Evolutionary conservation across 495 filamentous ascomycete genomes (phyloP).

Genomic region (Cladorrhinum samala): DNA sequence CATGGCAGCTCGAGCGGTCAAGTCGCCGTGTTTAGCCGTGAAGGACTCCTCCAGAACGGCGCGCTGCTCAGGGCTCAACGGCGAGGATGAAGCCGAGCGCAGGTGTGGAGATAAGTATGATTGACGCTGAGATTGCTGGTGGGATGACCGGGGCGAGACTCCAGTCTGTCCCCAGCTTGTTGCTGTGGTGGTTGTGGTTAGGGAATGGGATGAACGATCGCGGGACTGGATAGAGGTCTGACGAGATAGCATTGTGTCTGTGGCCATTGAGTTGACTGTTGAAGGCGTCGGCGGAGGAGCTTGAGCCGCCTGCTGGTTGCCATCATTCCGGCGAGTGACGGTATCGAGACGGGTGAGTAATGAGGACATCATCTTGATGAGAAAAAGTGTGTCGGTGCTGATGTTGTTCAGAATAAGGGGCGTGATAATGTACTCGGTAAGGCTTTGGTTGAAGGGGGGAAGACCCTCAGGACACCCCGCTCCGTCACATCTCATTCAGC

Average conservation of each 20-base stretch:
- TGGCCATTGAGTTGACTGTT: not conserved
- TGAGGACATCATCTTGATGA: not conserved
- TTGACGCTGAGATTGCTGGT: not conserved
- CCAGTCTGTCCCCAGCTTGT: not conserved
- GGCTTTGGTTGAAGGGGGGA: no score
- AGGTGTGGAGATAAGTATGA: not conserved
- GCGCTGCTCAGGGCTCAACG: not conserved
- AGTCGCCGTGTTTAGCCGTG: not conserved
- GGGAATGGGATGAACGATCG: not conserved
- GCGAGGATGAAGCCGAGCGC: not conserved
- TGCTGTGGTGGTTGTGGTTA: not conserved
- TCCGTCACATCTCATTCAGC: not conserved
- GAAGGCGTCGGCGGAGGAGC: not conserved
- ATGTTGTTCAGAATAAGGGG: not conserved
- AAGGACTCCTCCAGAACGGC: not conserved
- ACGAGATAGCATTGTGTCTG: not conserved
- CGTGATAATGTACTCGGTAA: no score
- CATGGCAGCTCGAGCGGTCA: not conserved
- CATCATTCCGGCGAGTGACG: not conserved
- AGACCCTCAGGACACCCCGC: not conserved
- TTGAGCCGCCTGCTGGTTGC: not conserved
- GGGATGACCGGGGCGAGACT: not conserved
- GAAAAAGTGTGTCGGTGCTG: not conserved
- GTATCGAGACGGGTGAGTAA: not conserved
- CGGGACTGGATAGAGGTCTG: constrained; percentile 1